A percentile compares a stretch with the other conserved stretches of the same genome.
Evolutionary conservation across 331 rosid genomes (phyloP).

Genomic region (Malus hybrid): DNA sequence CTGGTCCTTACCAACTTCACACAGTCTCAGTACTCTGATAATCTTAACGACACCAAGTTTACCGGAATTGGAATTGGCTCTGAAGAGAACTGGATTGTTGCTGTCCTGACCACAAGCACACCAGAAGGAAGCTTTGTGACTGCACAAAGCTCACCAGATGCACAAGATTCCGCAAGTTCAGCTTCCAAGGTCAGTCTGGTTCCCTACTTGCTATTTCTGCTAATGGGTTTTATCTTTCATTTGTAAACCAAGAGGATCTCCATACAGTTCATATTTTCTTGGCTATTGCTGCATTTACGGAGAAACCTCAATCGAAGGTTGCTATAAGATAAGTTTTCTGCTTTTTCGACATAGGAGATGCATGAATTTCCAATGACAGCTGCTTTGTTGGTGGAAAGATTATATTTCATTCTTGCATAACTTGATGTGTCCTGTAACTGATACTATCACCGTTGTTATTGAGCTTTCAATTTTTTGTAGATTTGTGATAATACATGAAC

Average conservation of each 20-base stretch:
- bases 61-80: constrained; percentile 74
- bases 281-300: constrained; percentile 6
- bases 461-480: neutral
- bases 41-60: constrained; percentile 62
- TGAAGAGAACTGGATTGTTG: constrained; percentile 75
- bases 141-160: neutral
- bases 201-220: constrained; percentile 30
- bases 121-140: constrained; percentile 65
- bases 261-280: constrained; percentile 13
- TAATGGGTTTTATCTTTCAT: constrained; percentile 33
- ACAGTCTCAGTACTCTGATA: constrained; percentile 54
- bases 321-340: constrained; percentile 5
- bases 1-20: constrained; percentile 80
- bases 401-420: neutral
- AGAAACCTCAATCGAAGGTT: neutral
- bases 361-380: constrained; percentile 8
- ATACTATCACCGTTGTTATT: neutral
- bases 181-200: constrained; percentile 33
- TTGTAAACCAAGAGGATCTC: constrained; percentile 25
- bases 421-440: constrained; percentile 14
- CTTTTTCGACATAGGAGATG: constrained; percentile 8
- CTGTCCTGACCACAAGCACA: constrained; percentile 59
- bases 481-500: neutral
- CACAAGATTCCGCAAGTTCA: constrained; percentile 22
- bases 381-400: constrained; percentile 6